Conservation (phyloP, 306 rosid genomes). For the Vigna unguiculata region DNA sequence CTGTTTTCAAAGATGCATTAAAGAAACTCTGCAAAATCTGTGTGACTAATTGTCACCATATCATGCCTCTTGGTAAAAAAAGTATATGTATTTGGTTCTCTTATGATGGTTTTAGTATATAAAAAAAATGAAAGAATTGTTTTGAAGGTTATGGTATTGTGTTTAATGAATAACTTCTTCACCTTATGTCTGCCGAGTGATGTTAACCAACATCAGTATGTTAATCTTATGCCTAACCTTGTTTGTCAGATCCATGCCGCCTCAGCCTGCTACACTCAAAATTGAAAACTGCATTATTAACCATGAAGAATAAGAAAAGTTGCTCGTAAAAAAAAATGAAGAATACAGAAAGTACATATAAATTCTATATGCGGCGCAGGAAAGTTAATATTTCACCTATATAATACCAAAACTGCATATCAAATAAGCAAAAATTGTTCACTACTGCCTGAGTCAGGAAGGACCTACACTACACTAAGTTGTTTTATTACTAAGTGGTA, state of each 20-base stretch:
- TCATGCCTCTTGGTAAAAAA: slow-evolving; percentile 28
- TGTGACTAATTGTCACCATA: background rate
- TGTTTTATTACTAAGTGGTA: background rate
- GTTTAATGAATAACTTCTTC: slow-evolving; percentile 18
- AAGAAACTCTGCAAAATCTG: slow-evolving; percentile 17
- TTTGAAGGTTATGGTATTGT: background rate
- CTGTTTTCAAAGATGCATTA: background rate
- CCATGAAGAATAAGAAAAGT: background rate
- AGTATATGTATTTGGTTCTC: background rate
- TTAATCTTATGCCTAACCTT: slow-evolving; percentile 24
- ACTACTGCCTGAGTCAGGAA: background rate
- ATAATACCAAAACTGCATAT: background rate
- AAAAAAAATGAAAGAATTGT: slow-evolving; percentile 2
- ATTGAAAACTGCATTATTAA: slow-evolving; percentile 18
- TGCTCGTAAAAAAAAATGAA: background rate
- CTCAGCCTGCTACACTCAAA: slow-evolving; percentile 13
- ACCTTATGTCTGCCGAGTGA: background rate
- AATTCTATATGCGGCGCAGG: background rate
- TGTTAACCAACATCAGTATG: slow-evolving; percentile 4
- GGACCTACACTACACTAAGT: background rate
- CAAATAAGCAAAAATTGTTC: too few relatives aligned
- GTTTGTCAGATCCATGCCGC: background rate
- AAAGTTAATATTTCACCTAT: slow-evolving; percentile 9
- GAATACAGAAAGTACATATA: background rate
- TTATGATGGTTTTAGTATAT: slow-evolving; percentile 16